Evolutionary conservation across 1,284 basidiomycete genomes (phyloP), one percentile per base, ranked within the genome.

Genomic region (Ceratobasidium sp.): DNA sequence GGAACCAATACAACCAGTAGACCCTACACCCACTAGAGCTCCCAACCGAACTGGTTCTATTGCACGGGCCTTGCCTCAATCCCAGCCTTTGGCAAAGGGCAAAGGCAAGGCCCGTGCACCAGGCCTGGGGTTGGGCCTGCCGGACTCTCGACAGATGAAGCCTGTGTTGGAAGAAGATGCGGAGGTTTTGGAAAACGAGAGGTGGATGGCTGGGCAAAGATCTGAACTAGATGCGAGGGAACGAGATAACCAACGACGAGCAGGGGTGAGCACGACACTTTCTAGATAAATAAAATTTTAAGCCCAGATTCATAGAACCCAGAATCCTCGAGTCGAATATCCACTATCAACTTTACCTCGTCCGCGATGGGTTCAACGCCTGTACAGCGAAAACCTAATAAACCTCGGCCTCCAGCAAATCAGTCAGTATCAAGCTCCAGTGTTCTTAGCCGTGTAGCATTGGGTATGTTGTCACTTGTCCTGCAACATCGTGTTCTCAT

Each of bases 121-220:
- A n/a, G 65, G 65, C 2, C 51, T 69, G 9, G 69, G 69, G 5
- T n/a, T 69, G 19, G 49, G 49, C 16, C 13, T 62, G 14, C 46
- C 62, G 37, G 62, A 64, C n/a, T 49, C 62, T 22, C 37, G 66
- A 29, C 41, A 46, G 58, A n/a, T 46, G 13, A 64, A 46, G n/a
- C 37, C 37, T 22, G 62, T 51, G 31, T 27, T 51, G 31, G 69
- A 72, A 46, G 69, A 72, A 13, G 68, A 71, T 48, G 51, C 51
- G 27, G 37, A 56, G 22, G 29, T 58, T 29, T 48, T 69, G 31
- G 69, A 61, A 37, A 39, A 58, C 29, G 69, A 72, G 11, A 46
- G 69, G 29, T 62, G 69, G 69, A 72, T 72, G 58, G 69, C 69
- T 62, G 58, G 69, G 16, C 69, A 72, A 46, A 27, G 69, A 58